Evolutionary conservation across 2,329 filamentous ascomycete genomes (phyloP), one percentile per base, ranked within the genome.

Genomic region (Aureobasidium leucospermi): DNA sequence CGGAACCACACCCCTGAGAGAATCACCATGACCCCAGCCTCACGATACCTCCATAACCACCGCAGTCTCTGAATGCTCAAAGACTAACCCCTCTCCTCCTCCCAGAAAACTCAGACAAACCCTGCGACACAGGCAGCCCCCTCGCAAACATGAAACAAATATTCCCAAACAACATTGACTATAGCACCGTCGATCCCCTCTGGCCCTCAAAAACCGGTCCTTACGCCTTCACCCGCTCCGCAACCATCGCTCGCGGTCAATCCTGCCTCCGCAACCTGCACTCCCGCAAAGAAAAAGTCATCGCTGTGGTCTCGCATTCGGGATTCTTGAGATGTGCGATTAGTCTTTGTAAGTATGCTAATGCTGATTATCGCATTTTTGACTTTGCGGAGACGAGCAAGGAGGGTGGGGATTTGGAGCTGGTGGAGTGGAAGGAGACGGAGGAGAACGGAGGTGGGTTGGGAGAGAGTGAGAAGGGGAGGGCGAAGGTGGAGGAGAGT

Each of bases 291-390:
- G 85, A 88, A 70, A 82, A 82, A 64, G 75, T 85, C 55, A 78
- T 88, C 58, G 76, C 85, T 9, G 84, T 88, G 0, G 84, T 88
- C 4, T 82, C 81, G 1, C 85, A 88, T 71, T 83, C 85, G 1
- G 83, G 79, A 0, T 88, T 87, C 68, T 65, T 88, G 62, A 74
- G 84, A n/a, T 69, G 76, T 3, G 82, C 78, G 8, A 78, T 87
- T 7, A 78, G 76, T 8, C 80, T 83, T 43, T 67, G 69, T 23
- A 65, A 69, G 57, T 64, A 60, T 38, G 81, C 79, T 67, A 87
- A 87, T 63, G 81, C 80, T 10, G 85, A 88, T 65, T 88, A 84
- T 69, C 78, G 85, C 11, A 73, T 87, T 32, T 87, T 87, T 65
- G 78, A 82, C 16, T 83, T 84, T 63, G 75, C 70, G 2, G 71